phyloP scores from a whole-genome alignment of 2,329 filamentous ascomycete species.

The Neonectria sp. region DNA sequence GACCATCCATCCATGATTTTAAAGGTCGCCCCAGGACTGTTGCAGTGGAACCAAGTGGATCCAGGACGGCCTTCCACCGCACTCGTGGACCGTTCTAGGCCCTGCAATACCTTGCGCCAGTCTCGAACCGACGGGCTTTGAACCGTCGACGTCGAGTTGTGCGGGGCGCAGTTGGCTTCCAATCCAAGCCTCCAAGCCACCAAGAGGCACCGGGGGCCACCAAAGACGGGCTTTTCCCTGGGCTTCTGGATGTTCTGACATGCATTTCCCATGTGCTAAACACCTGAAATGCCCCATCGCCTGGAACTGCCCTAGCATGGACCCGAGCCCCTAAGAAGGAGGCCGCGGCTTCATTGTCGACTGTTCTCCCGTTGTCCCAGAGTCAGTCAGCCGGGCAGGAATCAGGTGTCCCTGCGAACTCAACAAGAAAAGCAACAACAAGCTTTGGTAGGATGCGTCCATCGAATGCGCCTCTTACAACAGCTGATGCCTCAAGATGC shows the following conservation, averaged over 20 bases:
- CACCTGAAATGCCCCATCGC: neutral
- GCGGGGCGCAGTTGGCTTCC: neutral
- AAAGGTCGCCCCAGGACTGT: neutral
- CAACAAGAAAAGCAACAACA: neutral
- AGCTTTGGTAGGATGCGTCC: neutral
- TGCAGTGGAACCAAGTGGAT: neutral
- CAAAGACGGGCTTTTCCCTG: neutral
- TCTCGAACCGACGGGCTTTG: slow-evolving; percentile 8
- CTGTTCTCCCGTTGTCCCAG: neutral
- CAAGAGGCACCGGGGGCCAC: neutral
- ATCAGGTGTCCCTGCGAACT: no score
- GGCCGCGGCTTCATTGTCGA: neutral
- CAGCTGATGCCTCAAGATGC: neutral
- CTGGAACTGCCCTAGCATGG: neutral
- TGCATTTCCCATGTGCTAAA: neutral
- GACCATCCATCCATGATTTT: neutral
- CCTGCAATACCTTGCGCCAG: slow-evolving; percentile 3
- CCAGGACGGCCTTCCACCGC: neutral
- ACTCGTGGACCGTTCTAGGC: slow-evolving; percentile 21
- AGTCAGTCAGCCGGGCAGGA: no score
- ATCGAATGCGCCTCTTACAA: no score
- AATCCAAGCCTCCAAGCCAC: neutral
- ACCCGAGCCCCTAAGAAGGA: neutral
- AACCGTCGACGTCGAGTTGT: neutral
- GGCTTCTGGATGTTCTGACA: neutral